Conservation (phyloP, 331 rosid genomes). For the Rosa hybrid region DNA sequence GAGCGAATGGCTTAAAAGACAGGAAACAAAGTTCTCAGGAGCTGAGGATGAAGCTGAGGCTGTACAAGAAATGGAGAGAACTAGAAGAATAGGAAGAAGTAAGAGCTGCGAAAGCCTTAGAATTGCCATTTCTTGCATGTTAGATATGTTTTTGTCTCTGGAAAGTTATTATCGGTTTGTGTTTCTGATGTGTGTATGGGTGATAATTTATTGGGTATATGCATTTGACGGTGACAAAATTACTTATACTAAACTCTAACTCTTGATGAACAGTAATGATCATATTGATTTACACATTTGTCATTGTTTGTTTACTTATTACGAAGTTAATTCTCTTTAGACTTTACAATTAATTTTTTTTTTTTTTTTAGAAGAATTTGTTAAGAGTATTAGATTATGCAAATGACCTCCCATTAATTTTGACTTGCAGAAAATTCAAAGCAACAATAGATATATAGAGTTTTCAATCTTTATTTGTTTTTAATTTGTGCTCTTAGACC, state of each 20-base stretch:
- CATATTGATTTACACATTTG: no score
- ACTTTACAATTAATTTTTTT: no score
- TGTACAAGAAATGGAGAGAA: background rate
- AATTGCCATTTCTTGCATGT: conserved; percentile 7
- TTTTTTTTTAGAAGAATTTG: no score
- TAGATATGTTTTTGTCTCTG: background rate
- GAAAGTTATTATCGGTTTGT: background rate
- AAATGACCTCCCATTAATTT: background rate
- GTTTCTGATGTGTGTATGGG: background rate
- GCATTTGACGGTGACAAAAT: background rate
- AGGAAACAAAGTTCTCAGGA: conserved; percentile 24
- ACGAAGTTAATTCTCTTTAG: background rate
- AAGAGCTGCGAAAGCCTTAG: background rate
- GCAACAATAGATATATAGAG: background rate
- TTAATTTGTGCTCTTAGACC: background rate
- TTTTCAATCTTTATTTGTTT: background rate
- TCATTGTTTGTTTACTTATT: no score
- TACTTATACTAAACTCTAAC: no score
- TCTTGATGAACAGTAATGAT: no score
- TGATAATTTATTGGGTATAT: background rate
- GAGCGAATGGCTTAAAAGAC: conserved; percentile 29
- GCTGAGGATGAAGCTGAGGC: conserved; percentile 9
- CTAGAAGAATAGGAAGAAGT: background rate
- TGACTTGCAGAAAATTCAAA: conserved; percentile 10
- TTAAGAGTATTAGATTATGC: no score